Evolutionary conservation across 164 flowering plant genomes (phyloP).

Genomic region (Stephania japonica): DNA sequence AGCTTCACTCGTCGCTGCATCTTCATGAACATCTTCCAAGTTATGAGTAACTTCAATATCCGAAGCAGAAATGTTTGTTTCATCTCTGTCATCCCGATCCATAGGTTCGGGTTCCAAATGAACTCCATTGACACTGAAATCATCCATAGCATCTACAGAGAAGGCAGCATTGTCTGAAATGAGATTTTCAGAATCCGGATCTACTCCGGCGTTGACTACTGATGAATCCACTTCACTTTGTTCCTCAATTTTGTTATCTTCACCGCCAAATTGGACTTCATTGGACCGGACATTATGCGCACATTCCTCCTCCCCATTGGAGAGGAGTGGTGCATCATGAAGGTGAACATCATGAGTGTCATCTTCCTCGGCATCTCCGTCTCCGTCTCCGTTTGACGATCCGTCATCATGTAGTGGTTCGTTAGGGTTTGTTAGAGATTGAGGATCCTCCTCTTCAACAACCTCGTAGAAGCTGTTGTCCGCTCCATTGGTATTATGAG

Average conservation of each 20-base stretch:
- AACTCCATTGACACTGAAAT: not conserved
- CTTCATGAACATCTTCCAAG: conserved; percentile 4
- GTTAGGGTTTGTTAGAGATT: not conserved
- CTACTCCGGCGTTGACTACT: not conserved
- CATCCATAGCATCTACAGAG: conserved; percentile 6
- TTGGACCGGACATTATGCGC: not conserved
- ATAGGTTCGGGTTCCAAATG: conserved; percentile 6
- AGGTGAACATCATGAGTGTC: too few species aligned
- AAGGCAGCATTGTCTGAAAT: conserved; percentile 1
- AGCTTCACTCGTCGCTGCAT: not conserved
- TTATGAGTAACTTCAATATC: conserved; percentile 4
- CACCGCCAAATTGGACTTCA: not conserved
- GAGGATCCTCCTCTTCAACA: not conserved
- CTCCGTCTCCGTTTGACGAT: not conserved
- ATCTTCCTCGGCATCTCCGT: not conserved
- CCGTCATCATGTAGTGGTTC: not conserved
- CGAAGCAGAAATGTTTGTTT: conserved; percentile 1
- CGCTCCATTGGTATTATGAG: not conserved
- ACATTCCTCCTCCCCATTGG: too few species aligned
- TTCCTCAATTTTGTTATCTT: not conserved
- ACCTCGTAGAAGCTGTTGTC: not conserved
- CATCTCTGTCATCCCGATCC: not conserved
- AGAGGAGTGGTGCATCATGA: too few species aligned
- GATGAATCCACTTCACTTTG: conserved; percentile 3
- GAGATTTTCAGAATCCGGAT: not conserved